Percentiles rank a stretch among this genome's conserved stretches.
Evolutionary conservation across 2,329 filamentous ascomycete species (phyloP).

Genomic region (Fusarium chlamydosporum): DNA sequence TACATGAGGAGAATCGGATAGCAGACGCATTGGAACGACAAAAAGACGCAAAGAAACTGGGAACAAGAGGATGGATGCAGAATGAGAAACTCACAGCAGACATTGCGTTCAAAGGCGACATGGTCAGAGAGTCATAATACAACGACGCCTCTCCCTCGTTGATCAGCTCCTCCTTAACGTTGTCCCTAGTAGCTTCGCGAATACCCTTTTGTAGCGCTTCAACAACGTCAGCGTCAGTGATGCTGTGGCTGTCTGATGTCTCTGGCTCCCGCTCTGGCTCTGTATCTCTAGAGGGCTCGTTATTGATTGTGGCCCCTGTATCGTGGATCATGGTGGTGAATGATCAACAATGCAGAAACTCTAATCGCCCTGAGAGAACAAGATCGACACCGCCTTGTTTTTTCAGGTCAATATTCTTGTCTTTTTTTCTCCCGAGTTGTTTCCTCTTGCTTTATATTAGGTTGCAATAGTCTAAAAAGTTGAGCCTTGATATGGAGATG

Average conservation of each 20-base stretch:
- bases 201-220: conserved; percentile 45
- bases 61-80: not conserved
- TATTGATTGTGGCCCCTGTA: conserved; percentile 23
- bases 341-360: conserved; percentile 30
- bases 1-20: conserved; percentile 17
- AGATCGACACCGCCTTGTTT: conserved; percentile 23
- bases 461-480: conserved; percentile 4
- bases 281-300: conserved; percentile 28
- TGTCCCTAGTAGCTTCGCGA: conserved; percentile 39
- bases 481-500: conserved; percentile 18
- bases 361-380: conserved; percentile 22
- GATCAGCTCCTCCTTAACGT: conserved; percentile 34
- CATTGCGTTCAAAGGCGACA: conserved; percentile 68
- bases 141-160: conserved; percentile 59
- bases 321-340: conserved; percentile 42
- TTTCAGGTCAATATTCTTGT: conserved; percentile 9
- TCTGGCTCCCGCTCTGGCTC: conserved; percentile 1
- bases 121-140: conserved; percentile 71
- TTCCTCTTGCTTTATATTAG: conserved; percentile 1
- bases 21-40: conserved; percentile 31
- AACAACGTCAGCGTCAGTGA: conserved; percentile 51
- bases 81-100: conserved; percentile 64
- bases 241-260: conserved; percentile 34
- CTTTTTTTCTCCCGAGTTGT: not conserved
- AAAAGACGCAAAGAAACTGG: not conserved